Base-by-base conservation (phyloP, 2,329 filamentous ascomycete species). In the Arthrobotrys sinensis region DNA sequence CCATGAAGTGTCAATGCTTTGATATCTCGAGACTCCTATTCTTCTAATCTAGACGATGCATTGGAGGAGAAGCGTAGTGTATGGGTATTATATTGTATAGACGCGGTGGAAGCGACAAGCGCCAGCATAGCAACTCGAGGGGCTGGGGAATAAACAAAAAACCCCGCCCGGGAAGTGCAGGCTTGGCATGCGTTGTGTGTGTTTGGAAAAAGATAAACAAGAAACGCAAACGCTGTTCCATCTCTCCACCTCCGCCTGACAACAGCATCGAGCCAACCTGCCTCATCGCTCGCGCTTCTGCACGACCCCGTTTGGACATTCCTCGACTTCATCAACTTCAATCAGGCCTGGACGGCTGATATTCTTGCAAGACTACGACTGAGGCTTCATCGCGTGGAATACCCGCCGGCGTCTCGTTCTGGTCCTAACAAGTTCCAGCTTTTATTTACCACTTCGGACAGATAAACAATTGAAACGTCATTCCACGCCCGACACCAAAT, bases 121-220 rank as follows among this genome's bases (percentile, higher is more conserved):
- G 67, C 55, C 50, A 40, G 48, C 60, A 48, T 73, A 55, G 69
- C 69, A 66, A 73, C 60, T 50, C 38, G 48, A 68, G 64, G 64
- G 64, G 64, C 64, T 48, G 55, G 67, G 32, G 24, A 38, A 21
- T 24, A 63, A 7, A 28, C 55, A 60, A 63, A 63, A 63, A 14
- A 21, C 16, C 67, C 52, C 67, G 4, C 6, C 7, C 12, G 34
- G 28, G 16, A 21, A 12, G 21, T 64, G 6, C 46, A 63, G 53
- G 60, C 73, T 68, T 77, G 73, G 73, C 60, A 46, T 77, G 73
- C 43, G 73, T 77, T 68, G 73, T 53, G 66, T 75, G 73, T 77
- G 73, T 77, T 77, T 77, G 73, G 73, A 62, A 77, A 77, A 77
- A 77, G 73, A 77, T 77, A 77, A 77, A 77, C 73, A 77, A 76